These are phyloP conservation scores for Pichia heedii DNA, from an alignment of 805 yeast species.

Conservation along the genomic window DNA sequence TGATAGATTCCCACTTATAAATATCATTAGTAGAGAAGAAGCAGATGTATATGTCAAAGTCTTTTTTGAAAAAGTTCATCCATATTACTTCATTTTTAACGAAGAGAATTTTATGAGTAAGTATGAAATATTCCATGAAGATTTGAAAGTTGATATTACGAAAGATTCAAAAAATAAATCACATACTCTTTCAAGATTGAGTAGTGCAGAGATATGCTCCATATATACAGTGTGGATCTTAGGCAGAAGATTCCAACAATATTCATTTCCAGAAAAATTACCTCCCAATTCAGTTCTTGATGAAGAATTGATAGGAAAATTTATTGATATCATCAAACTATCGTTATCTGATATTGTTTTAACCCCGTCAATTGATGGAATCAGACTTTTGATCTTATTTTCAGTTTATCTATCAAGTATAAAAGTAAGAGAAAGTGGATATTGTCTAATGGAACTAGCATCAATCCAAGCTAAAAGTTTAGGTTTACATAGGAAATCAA, in stretches of 20 bases:
- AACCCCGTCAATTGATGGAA: constrained; percentile 37
- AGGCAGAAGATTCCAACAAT: constrained; percentile 28
- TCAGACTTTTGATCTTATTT: constrained; percentile 33
- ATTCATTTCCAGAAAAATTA: constrained; percentile 19
- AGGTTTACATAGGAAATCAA: constrained; percentile 36
- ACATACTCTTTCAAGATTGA: constrained; percentile 15
- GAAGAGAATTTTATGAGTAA: constrained; percentile 25
- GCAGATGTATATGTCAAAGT: constrained; percentile 30
- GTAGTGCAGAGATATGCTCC: constrained; percentile 32
- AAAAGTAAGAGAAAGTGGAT: constrained; percentile 40
- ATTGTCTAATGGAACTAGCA: constrained; percentile 39
- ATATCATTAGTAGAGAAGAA: constrained; percentile 25
- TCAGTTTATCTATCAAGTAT: constrained; percentile 36
- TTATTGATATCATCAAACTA: constrained; percentile 34
- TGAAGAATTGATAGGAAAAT: constrained; percentile 22
- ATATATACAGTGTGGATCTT: constrained; percentile 40
- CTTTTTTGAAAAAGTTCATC: constrained; percentile 37
- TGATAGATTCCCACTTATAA: constrained; percentile 32
- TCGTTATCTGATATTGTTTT: constrained; percentile 35
- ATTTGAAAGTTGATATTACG: constrained; percentile 15
- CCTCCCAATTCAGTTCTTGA: constrained; percentile 17
- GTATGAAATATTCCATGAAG: constrained; percentile 34
- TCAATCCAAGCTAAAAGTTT: constrained; percentile 39
- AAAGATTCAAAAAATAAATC: constrained; percentile 5
- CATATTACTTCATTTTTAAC: constrained; percentile 35